Evolutionary conservation across 139 green algal species (phyloP), one percentile per base, ranked within the genome.

Genomic region (Coccomyxa sp.): DNA sequence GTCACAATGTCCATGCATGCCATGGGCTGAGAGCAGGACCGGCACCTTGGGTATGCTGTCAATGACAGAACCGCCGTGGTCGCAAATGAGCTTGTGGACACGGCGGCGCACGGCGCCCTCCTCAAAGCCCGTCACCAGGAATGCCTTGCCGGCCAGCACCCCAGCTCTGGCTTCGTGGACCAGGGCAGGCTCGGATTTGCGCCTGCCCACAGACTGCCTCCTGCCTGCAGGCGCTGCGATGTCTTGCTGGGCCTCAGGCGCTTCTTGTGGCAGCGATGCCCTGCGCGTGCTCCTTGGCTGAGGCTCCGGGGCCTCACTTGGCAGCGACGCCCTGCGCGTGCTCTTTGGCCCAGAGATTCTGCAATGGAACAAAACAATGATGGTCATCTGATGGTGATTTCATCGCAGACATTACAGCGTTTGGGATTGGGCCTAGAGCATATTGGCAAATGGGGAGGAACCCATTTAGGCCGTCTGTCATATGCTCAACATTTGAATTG

Each of bases 101-200:
- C 13, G 31, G 23, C 76, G 27, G 28, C 76, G 76, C 28, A 63
- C 30, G 30, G 63, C 67, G 10, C 77, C 80, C 12, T 76, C 80
- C 57, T 14, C 45, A n/a, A 58, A 38, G 27, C 57, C 82, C n/a
- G 82, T 85, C 58, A 85, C 32, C 75, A 85, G 74, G 82, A 85
- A 85, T 0, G 75, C 66, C 23, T 77, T 66, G 75, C 82, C 82
- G 16, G 32, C 75, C 10, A 85, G 74, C 0, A 68, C 57, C 15
- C 77, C 30, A 28, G 28, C 82, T 10, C 58, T 66, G 28, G 57
- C 58, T 27, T 4, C 59, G 16, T 60, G 32, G 10, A 28, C 3
- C 30, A 83, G 38, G 60, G 63, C 80, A 63, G 32, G 30, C 32
- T 23, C 80, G 66, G 30, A 59, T 76, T 27, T 83, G 60, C 63